Evolutionary conservation across 2,329 filamentous ascomycete species (phyloP), one percentile per base, ranked within the genome.

Genomic region (Fusarium brevicatenulatum): DNA sequence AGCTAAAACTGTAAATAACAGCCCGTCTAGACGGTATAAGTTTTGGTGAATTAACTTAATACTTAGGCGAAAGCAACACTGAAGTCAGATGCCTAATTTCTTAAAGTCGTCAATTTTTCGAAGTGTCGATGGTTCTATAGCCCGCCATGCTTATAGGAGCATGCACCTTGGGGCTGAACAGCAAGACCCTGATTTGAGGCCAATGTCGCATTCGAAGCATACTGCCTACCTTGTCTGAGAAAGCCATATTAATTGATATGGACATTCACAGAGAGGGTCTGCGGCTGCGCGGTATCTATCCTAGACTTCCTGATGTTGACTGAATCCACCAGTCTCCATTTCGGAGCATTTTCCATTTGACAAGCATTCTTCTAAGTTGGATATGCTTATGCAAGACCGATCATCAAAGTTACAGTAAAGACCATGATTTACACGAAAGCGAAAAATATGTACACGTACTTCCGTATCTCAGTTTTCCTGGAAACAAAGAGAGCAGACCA

Each of bases 301-400:
- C 9, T 30, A 15, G 8, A 5, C 7, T 49, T 36, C 12, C 10
- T 36, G 9, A 10, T 49, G 10, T 37, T 12, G 13, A 11, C 11
- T 4, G 2, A 1, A 3, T 36, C 4, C 15, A 19, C 7, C 10
- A 4, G 2, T 16, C 9, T n/a, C 12, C 2, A 9, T 10, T 25
- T 36, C 18, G 3, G 3, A 36, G 8, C 30, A 25, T 12, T 5
- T 10, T 56, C 16, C 9, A 6, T n/a, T 36, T 12, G 6, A 57
- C 21, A 18, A 12, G 15, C 12, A 23, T n/a, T n/a, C n/a, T 13
- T 4, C 15, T 4, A 16, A 6, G 12, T 7, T 39, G 1, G 5
- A 25, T n/a, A 13, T 5, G 25, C 19, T 23, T 15, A 19, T 19
- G 6, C n/a, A 25, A 3, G 18, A 15, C 7, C 18, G 7, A 36